Percentiles rank a stretch among this genome's conserved stretches.
These are phyloP conservation scores for Pleurotus tuoliensis DNA, from an alignment of 768 basidiomycete species.

Conservation along the genomic window DNA sequence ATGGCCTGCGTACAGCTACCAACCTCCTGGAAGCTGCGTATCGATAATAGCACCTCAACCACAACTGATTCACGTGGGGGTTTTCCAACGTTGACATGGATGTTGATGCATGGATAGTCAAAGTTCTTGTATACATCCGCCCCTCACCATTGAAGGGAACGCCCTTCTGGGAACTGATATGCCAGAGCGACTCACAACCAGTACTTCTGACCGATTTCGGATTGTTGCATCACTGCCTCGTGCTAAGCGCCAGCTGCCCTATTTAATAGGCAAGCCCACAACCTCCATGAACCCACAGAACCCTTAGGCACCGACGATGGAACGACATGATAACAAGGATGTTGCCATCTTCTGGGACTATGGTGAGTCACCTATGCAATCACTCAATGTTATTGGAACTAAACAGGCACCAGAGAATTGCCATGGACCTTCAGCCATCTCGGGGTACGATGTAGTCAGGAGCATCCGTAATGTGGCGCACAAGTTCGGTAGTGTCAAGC, in stretches of 20 bases:
- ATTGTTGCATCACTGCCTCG: background rate
- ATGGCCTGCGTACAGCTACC: too few relatives aligned
- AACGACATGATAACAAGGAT: background rate
- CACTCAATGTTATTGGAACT: background rate
- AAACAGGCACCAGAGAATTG: conserved; percentile 34
- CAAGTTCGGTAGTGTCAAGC: conserved; percentile 43
- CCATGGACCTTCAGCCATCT: conserved; percentile 29
- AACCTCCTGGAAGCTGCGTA: too few relatives aligned
- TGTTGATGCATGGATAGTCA: too few relatives aligned
- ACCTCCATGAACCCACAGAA: background rate
- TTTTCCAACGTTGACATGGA: too few relatives aligned
- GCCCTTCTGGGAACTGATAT: too few relatives aligned
- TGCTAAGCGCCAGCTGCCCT: background rate
- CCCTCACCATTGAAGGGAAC: too few relatives aligned
- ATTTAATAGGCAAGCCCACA: background rate
- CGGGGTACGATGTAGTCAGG: conserved; percentile 46
- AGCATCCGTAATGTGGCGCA: conserved; percentile 45
- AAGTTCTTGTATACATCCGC: too few relatives aligned
- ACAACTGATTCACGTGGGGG: too few relatives aligned
- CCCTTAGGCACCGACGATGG: background rate
- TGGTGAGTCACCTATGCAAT: background rate
- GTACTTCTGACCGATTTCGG: background rate
- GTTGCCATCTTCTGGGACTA: conserved; percentile 8
- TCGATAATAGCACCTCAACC: too few relatives aligned
- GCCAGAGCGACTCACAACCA: too few relatives aligned